These are phyloP conservation scores for Melampsora occidentalis DNA, from an alignment of 1,284 basidiomycete genomes.

Conservation along the genomic window DNA sequence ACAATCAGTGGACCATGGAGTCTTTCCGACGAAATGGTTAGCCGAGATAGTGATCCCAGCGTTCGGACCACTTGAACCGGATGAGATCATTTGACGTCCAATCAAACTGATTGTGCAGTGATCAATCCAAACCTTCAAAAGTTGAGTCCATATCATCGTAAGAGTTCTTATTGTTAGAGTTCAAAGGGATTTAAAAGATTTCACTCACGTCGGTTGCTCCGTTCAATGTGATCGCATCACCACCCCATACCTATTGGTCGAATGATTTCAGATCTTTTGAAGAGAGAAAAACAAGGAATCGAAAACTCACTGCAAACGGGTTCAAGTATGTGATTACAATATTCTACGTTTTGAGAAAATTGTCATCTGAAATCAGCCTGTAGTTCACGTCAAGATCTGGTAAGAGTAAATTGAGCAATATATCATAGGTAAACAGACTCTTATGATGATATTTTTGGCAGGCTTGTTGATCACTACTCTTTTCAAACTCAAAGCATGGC, in stretches of 20 bases:
- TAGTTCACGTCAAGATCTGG: no score
- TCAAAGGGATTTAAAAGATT: not conserved
- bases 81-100: slow-evolving; percentile 38
- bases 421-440: no score
- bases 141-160: no score
- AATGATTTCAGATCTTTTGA: not conserved
- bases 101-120: slow-evolving; percentile 38
- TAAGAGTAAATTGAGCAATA: no score
- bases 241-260: slow-evolving; percentile 38
- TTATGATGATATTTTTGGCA: not conserved
- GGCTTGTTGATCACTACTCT: no score
- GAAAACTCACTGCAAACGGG: not conserved
- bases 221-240: slow-evolving; percentile 25
- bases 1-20: slow-evolving; percentile 34
- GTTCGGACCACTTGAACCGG: not conserved
- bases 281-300: not conserved
- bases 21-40: slow-evolving; percentile 36
- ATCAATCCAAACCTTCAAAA: slow-evolving; percentile 40
- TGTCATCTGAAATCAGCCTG: no score
- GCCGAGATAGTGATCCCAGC: slow-evolving; percentile 18
- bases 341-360: slow-evolving; percentile 9
- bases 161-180: no score
- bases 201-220: slow-evolving; percentile 20
- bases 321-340: slow-evolving; percentile 12
- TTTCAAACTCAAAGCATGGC: not conserved